Conservation (phyloP, 441 rosid species). For the Erodium chrysanthum region DNA sequence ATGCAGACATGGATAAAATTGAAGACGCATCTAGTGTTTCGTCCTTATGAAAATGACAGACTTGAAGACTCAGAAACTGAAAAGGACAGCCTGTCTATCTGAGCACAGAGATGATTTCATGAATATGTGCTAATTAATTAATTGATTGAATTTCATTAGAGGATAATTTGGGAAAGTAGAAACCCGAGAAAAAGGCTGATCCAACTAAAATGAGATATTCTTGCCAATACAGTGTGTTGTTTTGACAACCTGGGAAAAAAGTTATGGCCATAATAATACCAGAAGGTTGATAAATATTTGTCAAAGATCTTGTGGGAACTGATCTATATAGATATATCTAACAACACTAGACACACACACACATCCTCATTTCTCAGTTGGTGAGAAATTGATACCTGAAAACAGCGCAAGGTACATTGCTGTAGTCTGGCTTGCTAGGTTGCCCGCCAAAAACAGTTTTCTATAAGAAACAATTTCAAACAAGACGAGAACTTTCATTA, state of each 20-base stretch:
- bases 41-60: background rate
- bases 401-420: slow-evolving; percentile 68
- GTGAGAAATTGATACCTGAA: slow-evolving; percentile 49
- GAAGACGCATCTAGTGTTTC: background rate
- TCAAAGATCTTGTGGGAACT: background rate
- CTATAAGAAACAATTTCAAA: slow-evolving; percentile 33
- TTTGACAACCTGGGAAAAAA: background rate
- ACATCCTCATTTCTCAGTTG: background rate
- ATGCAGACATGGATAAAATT: too few species aligned
- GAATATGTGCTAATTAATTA: background rate
- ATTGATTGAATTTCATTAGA: background rate
- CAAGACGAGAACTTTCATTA: background rate
- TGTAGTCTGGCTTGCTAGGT: slow-evolving; percentile 68
- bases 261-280: background rate
- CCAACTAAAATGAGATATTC: background rate
- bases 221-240: background rate
- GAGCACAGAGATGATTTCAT: background rate
- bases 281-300: background rate
- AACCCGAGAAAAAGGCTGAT: background rate
- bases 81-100: background rate
- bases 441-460: slow-evolving; percentile 88
- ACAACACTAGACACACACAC: background rate
- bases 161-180: background rate
- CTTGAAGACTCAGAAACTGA: too few species aligned
- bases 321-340: background rate